Evolutionary conservation across 306 rosid species (phyloP), one percentile per base, ranked within the genome.

Genomic region (Rubus parviflorus): DNA sequence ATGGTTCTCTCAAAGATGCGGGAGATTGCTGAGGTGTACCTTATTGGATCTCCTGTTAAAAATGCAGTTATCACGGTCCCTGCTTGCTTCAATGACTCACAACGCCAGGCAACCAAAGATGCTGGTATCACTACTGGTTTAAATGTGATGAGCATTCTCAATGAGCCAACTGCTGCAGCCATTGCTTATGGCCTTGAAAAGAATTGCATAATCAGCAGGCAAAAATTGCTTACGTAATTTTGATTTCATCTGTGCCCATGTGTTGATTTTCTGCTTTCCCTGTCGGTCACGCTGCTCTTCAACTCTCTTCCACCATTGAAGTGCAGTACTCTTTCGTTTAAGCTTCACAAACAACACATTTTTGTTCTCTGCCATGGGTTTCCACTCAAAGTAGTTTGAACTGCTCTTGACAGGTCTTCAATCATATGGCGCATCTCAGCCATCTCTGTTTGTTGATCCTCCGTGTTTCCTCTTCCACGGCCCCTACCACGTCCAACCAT

Each of bases 271-370:
- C 2, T 5, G 20, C 68, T 62, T 62, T 6, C 43, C 68, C 30
- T 62, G 68, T 15, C 43, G 40, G 14, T 2, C 15, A 30, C n/a
- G 3, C 16, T 51, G 56, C 20, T 51, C n/a, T 51, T 51, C n/a
- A 51, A 51, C 56, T 51, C 20, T 51, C 68, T 62, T 62, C 43
- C 45, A 62, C 68, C 68, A 62, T 62, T 62, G 45, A 62, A 62
- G 68, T 2, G 10, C 12, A 2, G 4, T 35, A 35, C 20, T 15
- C 68, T 62, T 62, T 20, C 35, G 5, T 12, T 62, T 62, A 13
- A 62, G 68, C 68, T 62, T 62, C 8, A 35, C 11, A 30, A 62
- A 62, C 45, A 62, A 35, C 68, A 62, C 66, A 2, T 60, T 25
- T 4, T 6, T 38, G 8, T 54, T 17, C 6, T 12, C 3, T 22